Evolutionary conservation across 352 stramenopile genomes (phyloP).

Genomic region (Phytophthora podocarpi): DNA sequence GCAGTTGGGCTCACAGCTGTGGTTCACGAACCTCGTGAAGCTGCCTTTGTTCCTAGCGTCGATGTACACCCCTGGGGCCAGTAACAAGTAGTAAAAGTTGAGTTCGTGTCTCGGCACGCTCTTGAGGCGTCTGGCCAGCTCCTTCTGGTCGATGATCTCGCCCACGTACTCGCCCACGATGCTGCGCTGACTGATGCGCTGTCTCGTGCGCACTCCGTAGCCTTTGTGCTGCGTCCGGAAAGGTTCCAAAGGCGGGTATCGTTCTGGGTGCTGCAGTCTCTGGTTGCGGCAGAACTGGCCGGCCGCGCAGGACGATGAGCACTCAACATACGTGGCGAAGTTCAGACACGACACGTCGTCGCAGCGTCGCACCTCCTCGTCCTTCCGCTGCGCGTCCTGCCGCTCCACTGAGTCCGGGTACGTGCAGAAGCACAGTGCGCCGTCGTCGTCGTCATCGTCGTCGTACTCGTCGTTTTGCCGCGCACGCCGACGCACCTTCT

Average conservation of each 20-base stretch:
- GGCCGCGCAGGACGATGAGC: slow-evolving; percentile 50
- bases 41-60: slow-evolving; percentile 90
- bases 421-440: slow-evolving; percentile 62
- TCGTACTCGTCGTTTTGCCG: slow-evolving; percentile 30
- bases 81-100: slow-evolving; percentile 88
- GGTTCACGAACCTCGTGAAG: slow-evolving; percentile 97
- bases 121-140: slow-evolving; percentile 64
- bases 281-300: slow-evolving; percentile 70
- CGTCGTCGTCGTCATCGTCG: slow-evolving; percentile 51
- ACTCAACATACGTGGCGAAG: slow-evolving; percentile 89
- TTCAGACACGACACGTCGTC: slow-evolving; percentile 90
- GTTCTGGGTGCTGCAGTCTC: slow-evolving; percentile 72
- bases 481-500: slow-evolving; percentile 37
- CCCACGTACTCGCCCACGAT: slow-evolving; percentile 93
- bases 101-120: slow-evolving; percentile 71
- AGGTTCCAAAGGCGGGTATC: slow-evolving; percentile 66
- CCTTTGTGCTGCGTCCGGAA: slow-evolving; percentile 88
- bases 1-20: slow-evolving; percentile 95
- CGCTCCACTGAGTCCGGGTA: slow-evolving; percentile 49
- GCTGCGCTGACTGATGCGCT: slow-evolving; percentile 61
- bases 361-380: slow-evolving; percentile 44
- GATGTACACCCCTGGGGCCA: slow-evolving; percentile 88
- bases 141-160: slow-evolving; percentile 92
- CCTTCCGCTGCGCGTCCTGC: slow-evolving; percentile 21
- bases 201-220: slow-evolving; percentile 76